Evolutionary conservation across 2,329 filamentous ascomycete species (phyloP).

Genomic region (Trichoderma sp.): DNA sequence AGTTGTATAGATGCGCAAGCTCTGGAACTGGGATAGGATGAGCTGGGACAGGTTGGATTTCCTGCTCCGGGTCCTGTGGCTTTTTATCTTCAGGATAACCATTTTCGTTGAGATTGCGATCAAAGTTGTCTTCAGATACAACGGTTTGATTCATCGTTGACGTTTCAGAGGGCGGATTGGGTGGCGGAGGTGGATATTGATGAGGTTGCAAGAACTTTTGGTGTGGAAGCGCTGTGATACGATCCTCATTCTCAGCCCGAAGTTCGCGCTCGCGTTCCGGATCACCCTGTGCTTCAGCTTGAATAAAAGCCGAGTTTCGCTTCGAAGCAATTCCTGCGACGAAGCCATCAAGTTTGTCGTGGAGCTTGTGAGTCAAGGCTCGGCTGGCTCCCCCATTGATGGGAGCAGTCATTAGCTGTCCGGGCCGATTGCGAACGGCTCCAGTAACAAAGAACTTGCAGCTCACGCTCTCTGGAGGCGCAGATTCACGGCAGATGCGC

Average conservation of each 20-base stretch:
- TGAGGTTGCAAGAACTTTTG: conserved; percentile 65
- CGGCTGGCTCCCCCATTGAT: conserved; percentile 43
- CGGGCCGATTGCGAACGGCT: conserved; percentile 49
- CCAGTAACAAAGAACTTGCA: conserved; percentile 95
- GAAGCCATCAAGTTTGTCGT: conserved; percentile 85
- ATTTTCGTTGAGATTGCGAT: conserved; percentile 27
- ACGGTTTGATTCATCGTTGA: conserved; percentile 35
- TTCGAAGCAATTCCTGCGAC: conserved; percentile 87
- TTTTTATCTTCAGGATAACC: conserved; percentile 50
- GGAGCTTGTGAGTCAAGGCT: conserved; percentile 74
- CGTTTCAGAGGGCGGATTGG: conserved; percentile 39
- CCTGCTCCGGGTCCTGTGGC: conserved; percentile 35
- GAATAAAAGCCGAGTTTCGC: conserved; percentile 81
- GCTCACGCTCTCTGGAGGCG: conserved; percentile 83
- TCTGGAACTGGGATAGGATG: conserved; percentile 53
- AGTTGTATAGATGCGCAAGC: conserved; percentile 60
- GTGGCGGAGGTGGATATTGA: conserved; percentile 37
- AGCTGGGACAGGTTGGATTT: conserved; percentile 40
- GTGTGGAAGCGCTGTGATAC: conserved; percentile 78
- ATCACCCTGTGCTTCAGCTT: conserved; percentile 79
- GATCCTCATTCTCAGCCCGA: conserved; percentile 80
- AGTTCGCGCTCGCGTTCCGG: conserved; percentile 78
- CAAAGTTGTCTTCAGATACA: conserved; percentile 50
- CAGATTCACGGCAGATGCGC: conserved; percentile 85
- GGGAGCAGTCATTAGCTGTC: conserved; percentile 52